A percentile compares a stretch with the other conserved stretches of the same genome.
These are phyloP conservation scores for Populus tomentosa DNA, from an alignment of 441 rosid species.

Conservation along the genomic window DNA sequence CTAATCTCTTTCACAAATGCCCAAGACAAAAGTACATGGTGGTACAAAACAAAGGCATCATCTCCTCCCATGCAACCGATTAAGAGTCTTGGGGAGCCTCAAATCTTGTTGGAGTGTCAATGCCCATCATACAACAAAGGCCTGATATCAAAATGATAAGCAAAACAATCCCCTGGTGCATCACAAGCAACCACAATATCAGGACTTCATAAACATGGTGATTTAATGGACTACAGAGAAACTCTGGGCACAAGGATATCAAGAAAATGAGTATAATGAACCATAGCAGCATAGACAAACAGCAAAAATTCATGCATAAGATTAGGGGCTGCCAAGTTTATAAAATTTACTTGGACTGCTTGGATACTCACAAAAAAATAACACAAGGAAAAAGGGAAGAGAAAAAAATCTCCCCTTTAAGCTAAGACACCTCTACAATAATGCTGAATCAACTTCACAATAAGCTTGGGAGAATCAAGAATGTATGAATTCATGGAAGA, in stretches of 20 bases:
- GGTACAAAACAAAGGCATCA: constrained; percentile 20
- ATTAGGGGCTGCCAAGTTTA: neutral
- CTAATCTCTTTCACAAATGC: constrained; percentile 21
- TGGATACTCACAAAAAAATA: no score
- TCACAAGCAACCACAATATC: constrained; percentile 17
- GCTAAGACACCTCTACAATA: neutral
- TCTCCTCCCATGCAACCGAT: constrained; percentile 20
- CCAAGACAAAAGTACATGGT: constrained; percentile 24
- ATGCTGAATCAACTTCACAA: neutral
- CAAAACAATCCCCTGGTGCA: constrained; percentile 76
- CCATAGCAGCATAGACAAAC: neutral
- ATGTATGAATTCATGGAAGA: neutral
- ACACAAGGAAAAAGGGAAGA: neutral
- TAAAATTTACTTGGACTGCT: neutral
- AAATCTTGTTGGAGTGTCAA: constrained; percentile 86
- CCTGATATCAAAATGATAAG: constrained; percentile 87
- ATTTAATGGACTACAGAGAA: neutral
- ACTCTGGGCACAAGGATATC: neutral
- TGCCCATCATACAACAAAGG: constrained; percentile 96
- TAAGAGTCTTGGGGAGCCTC: constrained; percentile 87
- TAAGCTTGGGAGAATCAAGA: neutral
- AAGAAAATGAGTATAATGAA: neutral
- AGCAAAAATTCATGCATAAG: neutral
- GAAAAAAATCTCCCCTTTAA: neutral
- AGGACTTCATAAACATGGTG: constrained; percentile 16